A percentile compares a stretch with the other conserved stretches of the same genome.
Conservation (phyloP, 305 asterid genomes). For the Ilex paraguariensis region DNA sequence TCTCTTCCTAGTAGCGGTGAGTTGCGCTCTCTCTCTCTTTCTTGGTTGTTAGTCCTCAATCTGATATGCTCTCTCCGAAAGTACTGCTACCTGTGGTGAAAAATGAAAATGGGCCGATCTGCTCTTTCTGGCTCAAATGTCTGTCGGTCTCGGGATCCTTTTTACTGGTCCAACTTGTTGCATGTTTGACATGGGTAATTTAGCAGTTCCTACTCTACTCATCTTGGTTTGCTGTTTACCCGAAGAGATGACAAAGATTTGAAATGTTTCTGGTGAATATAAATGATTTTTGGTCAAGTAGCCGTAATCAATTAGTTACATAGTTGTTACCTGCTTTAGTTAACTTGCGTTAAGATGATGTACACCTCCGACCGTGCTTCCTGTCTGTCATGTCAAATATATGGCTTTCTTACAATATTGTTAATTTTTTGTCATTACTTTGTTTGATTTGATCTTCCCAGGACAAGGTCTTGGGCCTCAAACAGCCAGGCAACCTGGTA, state of each 20-base stretch:
- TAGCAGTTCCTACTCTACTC: too few species aligned
- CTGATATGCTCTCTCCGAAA: neutral
- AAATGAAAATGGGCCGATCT: too few species aligned
- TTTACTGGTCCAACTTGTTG: too few species aligned
- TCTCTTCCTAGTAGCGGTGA: slow-evolving; percentile 75
- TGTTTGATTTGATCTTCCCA: slow-evolving; percentile 25
- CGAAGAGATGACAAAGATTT: too few species aligned
- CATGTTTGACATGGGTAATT: too few species aligned
- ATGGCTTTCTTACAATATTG: neutral
- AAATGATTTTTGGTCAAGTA: neutral
- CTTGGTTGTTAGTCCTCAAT: neutral
- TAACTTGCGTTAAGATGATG: neutral
- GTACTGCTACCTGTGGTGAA: neutral
- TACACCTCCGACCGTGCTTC: neutral
- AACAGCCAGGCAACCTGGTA: slow-evolving; percentile 35
- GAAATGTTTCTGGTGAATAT: neutral
- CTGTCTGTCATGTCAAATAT: neutral
- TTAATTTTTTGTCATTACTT: neutral
- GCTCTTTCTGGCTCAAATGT: too few species aligned
- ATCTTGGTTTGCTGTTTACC: too few species aligned
- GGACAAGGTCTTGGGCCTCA: slow-evolving; percentile 49
- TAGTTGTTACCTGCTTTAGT: neutral
- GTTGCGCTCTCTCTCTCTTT: slow-evolving; percentile 28
- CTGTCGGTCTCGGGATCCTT: too few species aligned
- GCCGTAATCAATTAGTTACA: neutral